A percentile compares a stretch with the other conserved stretches of the same genome.
Conservation (phyloP, 148 eudicot species). For the Cornus controversa region DNA sequence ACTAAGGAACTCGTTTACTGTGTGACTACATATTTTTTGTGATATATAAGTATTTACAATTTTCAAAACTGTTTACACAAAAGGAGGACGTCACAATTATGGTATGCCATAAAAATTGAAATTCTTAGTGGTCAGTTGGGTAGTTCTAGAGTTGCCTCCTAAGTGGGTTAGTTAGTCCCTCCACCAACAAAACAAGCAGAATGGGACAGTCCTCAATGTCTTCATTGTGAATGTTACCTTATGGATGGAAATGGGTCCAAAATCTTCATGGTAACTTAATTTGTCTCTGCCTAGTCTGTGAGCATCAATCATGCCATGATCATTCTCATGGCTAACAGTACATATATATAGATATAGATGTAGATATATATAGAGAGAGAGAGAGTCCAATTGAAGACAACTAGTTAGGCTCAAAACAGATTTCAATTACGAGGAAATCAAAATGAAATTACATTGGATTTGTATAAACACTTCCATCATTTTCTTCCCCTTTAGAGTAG, state of each 20-base stretch:
- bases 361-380: not conserved
- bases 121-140: not conserved
- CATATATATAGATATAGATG: not conserved
- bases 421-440: not conserved
- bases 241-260: not conserved
- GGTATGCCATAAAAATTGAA: not conserved
- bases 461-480: no score
- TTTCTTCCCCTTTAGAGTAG: no score
- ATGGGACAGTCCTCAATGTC: not conserved
- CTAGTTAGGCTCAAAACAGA: not conserved
- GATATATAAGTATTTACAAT: no score
- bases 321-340: slow-evolving; percentile 23
- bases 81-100: no score
- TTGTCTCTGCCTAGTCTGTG: not conserved
- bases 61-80: no score
- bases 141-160: not conserved
- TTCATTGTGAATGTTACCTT: slow-evolving; percentile 5
- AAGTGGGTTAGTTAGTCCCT: not conserved
- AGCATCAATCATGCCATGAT: slow-evolving; percentile 1
- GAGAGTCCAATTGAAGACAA: not conserved
- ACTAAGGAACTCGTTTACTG: no score
- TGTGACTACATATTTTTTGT: no score
- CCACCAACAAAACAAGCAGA: not conserved
- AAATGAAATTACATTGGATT: no score
- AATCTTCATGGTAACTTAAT: not conserved